phyloP scores from a whole-genome alignment of 495 filamentous ascomycete genomes.

The Penicillium silybi region DNA sequence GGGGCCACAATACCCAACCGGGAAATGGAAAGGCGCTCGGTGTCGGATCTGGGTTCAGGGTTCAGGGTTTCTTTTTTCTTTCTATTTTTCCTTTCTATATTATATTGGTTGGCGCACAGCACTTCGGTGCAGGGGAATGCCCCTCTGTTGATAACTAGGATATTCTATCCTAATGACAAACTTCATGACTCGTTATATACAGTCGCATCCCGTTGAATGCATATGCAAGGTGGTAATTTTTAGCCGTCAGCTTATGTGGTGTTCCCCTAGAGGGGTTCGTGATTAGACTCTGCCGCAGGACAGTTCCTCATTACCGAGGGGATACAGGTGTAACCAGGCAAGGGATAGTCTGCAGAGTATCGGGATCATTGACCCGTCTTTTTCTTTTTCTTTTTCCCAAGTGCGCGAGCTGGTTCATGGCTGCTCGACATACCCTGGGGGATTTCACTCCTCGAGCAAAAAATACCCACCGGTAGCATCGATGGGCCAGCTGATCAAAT shows the following conservation, averaged over 20 bases:
- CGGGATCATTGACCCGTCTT: neutral
- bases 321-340: neutral
- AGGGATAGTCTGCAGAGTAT: neutral
- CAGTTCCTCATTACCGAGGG: neutral
- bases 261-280: neutral
- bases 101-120: neutral
- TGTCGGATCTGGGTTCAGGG: neutral
- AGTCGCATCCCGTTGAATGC: constrained; percentile 4
- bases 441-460: constrained; percentile 10
- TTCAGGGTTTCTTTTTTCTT: neutral
- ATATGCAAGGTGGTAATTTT: constrained; percentile 3
- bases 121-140: neutral
- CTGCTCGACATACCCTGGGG: neutral
- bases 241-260: neutral
- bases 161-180: constrained; percentile 21
- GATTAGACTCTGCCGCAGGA: neutral
- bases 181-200: constrained; percentile 23
- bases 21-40: constrained; percentile 15
- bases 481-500: constrained; percentile 35
- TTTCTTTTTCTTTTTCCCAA: neutral
- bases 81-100: neutral
- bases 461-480: constrained; percentile 40
- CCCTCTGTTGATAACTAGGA: constrained; percentile 4
- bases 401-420: neutral
- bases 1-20: neutral